phyloP scores from a whole-genome alignment of 2,329 filamentous ascomycete species.

The Phyllosticta capitalensis region DNA sequence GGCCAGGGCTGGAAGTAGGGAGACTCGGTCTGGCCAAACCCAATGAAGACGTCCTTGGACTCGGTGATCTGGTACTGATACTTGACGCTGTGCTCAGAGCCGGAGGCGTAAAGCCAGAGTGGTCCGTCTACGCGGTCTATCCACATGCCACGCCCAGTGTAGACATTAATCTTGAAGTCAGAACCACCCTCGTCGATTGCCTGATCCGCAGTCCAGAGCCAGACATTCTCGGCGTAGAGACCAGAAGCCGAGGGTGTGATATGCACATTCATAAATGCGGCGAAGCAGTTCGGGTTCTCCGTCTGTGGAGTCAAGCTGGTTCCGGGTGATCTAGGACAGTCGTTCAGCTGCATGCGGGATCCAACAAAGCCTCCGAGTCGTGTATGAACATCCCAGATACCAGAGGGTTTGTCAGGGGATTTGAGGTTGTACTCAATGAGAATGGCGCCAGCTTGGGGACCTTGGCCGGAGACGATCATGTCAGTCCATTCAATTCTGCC shows the following conservation, averaged over 20 bases:
- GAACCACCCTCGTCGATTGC: constrained; percentile 62
- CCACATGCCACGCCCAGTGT: constrained; percentile 72
- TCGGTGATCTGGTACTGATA: constrained; percentile 79
- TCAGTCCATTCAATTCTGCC: constrained; percentile 64
- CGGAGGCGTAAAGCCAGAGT: constrained; percentile 55
- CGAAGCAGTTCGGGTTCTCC: constrained; percentile 57
- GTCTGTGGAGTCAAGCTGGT: constrained; percentile 39
- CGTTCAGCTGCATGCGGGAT: constrained; percentile 65
- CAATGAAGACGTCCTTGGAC: constrained; percentile 72
- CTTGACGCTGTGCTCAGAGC: constrained; percentile 49
- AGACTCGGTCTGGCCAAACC: constrained; percentile 79
- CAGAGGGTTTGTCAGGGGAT: constrained; percentile 49
- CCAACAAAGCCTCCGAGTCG: constrained; percentile 74
- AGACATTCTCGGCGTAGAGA: constrained; percentile 78
- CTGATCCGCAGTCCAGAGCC: constrained; percentile 90
- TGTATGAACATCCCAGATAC: constrained; percentile 81
- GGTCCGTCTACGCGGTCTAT: constrained; percentile 48
- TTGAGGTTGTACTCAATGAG: constrained; percentile 65
- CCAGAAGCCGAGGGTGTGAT: constrained; percentile 44
- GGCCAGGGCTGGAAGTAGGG: constrained; percentile 80
- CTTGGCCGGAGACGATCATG: constrained; percentile 60
- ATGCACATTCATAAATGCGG: constrained; percentile 50
- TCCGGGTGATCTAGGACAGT: constrained; percentile 66
- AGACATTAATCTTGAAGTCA: constrained; percentile 69
- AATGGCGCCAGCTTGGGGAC: constrained; percentile 56